These are phyloP conservation scores for Acanthamoeba culbertsoni DNA, from an alignment of 208 protist genomes.

Conservation along the genomic window DNA sequence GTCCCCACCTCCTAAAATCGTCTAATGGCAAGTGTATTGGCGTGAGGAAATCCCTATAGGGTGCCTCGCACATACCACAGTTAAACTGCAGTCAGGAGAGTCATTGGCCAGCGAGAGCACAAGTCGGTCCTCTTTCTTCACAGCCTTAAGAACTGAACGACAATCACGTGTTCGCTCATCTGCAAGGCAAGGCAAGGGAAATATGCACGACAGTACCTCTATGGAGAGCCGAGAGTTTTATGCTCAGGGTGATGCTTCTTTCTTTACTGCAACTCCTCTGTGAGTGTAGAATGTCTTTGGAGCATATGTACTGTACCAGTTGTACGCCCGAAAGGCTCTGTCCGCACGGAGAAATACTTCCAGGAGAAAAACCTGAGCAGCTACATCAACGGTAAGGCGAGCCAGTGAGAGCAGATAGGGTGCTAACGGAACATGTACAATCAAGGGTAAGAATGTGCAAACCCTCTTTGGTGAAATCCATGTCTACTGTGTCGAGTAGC, in stretches of 20 bases:
- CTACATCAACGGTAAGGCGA: not conserved
- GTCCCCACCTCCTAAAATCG: not conserved
- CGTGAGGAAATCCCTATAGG: too few species aligned
- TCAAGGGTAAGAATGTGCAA: not conserved
- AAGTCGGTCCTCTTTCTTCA: not conserved
- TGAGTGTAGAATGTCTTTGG: too few species aligned
- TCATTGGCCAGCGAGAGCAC: not conserved
- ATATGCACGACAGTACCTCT: too few species aligned
- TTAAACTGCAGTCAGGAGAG: not conserved
- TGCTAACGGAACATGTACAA: not conserved
- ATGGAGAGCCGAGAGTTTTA: not conserved
- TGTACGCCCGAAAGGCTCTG: not conserved
- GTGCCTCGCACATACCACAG: not conserved
- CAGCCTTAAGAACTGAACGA: not conserved
- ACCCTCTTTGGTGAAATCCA: not conserved
- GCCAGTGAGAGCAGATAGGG: not conserved
- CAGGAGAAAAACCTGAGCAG: conserved; percentile 7
- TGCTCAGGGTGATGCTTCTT: not conserved
- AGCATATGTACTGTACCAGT: not conserved
- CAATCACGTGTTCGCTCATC: not conserved
- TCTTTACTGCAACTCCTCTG: not conserved
- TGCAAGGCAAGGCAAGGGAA: not conserved
- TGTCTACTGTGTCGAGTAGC: not conserved
- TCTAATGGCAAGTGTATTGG: not conserved
- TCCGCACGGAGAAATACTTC: not conserved